A percentile compares a stretch with the other conserved stretches of the same genome.
These are phyloP conservation scores for Globisporangium nunn DNA, from an alignment of 352 stramenopile species.

Conservation along the genomic window DNA sequence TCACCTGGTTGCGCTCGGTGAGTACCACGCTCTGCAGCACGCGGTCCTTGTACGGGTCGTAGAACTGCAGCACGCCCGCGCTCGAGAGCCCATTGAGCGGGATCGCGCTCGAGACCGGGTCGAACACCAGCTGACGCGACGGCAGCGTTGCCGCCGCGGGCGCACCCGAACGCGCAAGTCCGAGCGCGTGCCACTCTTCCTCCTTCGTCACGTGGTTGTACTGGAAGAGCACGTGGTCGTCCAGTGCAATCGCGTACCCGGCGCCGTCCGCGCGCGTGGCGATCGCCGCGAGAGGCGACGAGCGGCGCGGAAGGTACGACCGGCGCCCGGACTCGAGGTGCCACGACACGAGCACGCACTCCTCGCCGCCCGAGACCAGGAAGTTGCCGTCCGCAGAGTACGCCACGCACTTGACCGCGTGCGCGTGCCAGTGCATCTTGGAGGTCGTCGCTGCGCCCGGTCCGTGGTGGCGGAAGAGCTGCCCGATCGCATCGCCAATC, in stretches of 20 bases:
- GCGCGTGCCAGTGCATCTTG: slow-evolving; percentile 85
- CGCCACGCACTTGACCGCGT: slow-evolving; percentile 59
- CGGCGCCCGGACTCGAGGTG: slow-evolving; percentile 71
- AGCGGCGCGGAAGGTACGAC: slow-evolving; percentile 72
- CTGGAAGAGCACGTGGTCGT: slow-evolving; percentile 71
- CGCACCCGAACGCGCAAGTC: slow-evolving; percentile 47
- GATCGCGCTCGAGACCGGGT: slow-evolving; percentile 51
- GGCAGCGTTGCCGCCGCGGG: slow-evolving; percentile 34
- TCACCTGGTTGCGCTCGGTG: slow-evolving; percentile 80
- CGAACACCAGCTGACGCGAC: slow-evolving; percentile 45
- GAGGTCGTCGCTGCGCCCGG: slow-evolving; percentile 18
- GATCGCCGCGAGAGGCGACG: slow-evolving; percentile 50
- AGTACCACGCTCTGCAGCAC: slow-evolving; percentile 63
- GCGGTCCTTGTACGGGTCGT: slow-evolving; percentile 73
- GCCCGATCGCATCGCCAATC: slow-evolving; percentile 51
- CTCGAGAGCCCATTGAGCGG: slow-evolving; percentile 58
- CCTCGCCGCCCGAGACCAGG: slow-evolving; percentile 76
- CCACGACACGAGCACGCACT: slow-evolving; percentile 85
- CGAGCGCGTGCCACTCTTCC: slow-evolving; percentile 65
- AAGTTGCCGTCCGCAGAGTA: slow-evolving; percentile 77
- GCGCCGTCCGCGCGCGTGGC: slow-evolving; percentile 37
- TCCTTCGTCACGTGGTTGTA: slow-evolving; percentile 78
- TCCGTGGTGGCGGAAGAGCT: slow-evolving; percentile 55
- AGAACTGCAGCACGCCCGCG: slow-evolving; percentile 71
- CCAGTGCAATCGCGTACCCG: slow-evolving; percentile 57